Conservation (phyloP, 192 early-diverging fungal genomes). For the Mycoemilia scoparia region DNA sequence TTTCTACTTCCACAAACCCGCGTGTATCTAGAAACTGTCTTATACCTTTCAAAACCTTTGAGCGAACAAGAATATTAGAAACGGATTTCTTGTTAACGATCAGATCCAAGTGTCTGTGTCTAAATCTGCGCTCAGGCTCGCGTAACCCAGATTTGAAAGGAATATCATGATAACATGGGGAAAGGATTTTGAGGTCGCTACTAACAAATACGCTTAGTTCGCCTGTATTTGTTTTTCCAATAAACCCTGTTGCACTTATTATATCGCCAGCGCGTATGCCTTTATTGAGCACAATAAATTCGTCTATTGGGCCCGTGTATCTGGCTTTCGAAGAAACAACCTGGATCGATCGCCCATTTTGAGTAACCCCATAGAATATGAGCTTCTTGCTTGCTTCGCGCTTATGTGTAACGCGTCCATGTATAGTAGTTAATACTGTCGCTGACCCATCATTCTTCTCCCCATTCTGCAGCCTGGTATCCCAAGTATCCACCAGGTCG, state of each 20-base stretch:
- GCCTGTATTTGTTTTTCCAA: slow-evolving; percentile 50
- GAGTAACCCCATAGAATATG: slow-evolving; percentile 50
- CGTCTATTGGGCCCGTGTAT: slow-evolving; percentile 10
- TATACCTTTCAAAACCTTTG: slow-evolving; percentile 40
- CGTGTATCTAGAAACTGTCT: slow-evolving; percentile 41
- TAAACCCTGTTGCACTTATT: slow-evolving; percentile 38
- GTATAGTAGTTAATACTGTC: no score
- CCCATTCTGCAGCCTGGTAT: not conserved
- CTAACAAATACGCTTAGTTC: slow-evolving; percentile 49
- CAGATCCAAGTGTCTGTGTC: slow-evolving; percentile 55
- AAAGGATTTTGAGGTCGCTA: slow-evolving; percentile 28
- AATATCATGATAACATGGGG: slow-evolving; percentile 50
- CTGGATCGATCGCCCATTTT: slow-evolving; percentile 40
- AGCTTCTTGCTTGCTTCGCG: slow-evolving; percentile 55
- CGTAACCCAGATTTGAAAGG: slow-evolving; percentile 38
- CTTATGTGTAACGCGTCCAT: slow-evolving; percentile 45
- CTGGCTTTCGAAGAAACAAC: slow-evolving; percentile 38
- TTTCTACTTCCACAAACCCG: slow-evolving; percentile 70
- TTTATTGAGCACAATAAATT: slow-evolving; percentile 26
- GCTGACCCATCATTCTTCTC: not conserved
- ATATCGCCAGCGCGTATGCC: slow-evolving; percentile 43
- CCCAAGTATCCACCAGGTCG: no score
- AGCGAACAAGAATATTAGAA: slow-evolving; percentile 33
- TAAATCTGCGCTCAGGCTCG: slow-evolving; percentile 51
- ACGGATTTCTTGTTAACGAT: slow-evolving; percentile 38